Conservation (phyloP, 2,329 filamentous ascomycete genomes). For the Clonostachys sp. region DNA sequence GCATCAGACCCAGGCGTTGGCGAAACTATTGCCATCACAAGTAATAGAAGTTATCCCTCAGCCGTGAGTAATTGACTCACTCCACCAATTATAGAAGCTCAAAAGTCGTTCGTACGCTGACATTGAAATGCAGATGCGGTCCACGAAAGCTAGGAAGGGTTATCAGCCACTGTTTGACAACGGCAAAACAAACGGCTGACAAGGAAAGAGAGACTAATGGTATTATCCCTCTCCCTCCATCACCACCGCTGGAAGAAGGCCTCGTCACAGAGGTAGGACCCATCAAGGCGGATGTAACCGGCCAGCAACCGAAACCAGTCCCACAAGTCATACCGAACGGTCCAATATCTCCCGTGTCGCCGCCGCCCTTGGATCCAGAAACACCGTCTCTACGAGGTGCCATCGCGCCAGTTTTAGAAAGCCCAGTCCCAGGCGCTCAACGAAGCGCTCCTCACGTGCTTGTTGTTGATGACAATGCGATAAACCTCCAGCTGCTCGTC, state of each 20-base stretch:
- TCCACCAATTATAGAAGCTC: background rate
- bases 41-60: constrained; percentile 20
- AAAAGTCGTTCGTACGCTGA: background rate
- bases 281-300: too few relatives aligned
- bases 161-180: constrained; percentile 13
- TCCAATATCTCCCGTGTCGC: background rate
- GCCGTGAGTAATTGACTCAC: constrained; percentile 13
- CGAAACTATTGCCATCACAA: constrained; percentile 9
- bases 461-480: constrained; percentile 35
- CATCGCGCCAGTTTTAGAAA: background rate
- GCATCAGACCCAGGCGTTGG: constrained; percentile 11
- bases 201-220: too few relatives aligned
- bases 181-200: background rate
- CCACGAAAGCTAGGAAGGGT: constrained; percentile 21
- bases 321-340: too few relatives aligned
- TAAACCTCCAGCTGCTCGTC: constrained; percentile 34
- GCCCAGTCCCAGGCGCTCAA: background rate
- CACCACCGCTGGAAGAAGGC: too few relatives aligned
- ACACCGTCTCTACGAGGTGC: background rate
- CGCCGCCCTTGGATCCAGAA: constrained; percentile 2
- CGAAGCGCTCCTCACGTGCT: constrained; percentile 8
- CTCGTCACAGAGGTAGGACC: too few relatives aligned
- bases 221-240: too few relatives aligned
- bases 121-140: constrained; percentile 9
- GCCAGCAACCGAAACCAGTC: too few relatives aligned